Conservation (phyloP, 2,329 filamentous ascomycete species). For the Rhexocercosporidium sp. region DNA sequence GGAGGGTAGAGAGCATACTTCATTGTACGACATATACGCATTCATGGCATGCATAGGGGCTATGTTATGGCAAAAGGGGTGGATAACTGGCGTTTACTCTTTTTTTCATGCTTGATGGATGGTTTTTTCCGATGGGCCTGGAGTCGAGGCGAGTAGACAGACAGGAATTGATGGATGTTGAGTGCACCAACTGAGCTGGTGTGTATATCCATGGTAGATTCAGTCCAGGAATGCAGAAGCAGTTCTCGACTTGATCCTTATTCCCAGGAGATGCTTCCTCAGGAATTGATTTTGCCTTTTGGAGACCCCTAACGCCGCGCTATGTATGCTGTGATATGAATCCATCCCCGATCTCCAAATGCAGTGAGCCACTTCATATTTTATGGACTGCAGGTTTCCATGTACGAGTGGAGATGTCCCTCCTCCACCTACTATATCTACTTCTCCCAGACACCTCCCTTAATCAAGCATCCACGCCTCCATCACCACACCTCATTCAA, state of each 20-base stretch:
- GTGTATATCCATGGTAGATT: too few species aligned
- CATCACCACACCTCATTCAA: slow-evolving; percentile 43
- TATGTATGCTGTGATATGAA: too few species aligned
- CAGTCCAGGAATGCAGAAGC: background rate
- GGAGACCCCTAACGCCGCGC: too few species aligned
- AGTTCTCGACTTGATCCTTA: background rate
- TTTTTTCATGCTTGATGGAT: slow-evolving; percentile 9
- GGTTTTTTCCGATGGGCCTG: background rate
- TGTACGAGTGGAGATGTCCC: too few species aligned
- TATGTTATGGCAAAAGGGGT: slow-evolving; percentile 8
- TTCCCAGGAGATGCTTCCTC: background rate
- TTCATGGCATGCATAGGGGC: slow-evolving; percentile 31
- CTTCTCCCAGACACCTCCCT: background rate
- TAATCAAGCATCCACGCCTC: background rate
- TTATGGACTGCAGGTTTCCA: too few species aligned
- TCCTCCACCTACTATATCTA: too few species aligned
- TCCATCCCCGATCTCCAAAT: too few species aligned
- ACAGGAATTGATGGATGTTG: background rate
- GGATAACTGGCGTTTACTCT: slow-evolving; percentile 14
- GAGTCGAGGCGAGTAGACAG: background rate
- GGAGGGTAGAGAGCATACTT: slow-evolving; percentile 27
- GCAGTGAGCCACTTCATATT: too few species aligned
- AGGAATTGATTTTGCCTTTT: background rate
- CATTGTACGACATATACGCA: slow-evolving; percentile 28
- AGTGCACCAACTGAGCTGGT: background rate